A percentile compares a stretch with the other conserved stretches of the same genome.
phyloP scores from a whole-genome alignment of 352 stramenopile genomes.

The Phytopythium ostracodes region DNA sequence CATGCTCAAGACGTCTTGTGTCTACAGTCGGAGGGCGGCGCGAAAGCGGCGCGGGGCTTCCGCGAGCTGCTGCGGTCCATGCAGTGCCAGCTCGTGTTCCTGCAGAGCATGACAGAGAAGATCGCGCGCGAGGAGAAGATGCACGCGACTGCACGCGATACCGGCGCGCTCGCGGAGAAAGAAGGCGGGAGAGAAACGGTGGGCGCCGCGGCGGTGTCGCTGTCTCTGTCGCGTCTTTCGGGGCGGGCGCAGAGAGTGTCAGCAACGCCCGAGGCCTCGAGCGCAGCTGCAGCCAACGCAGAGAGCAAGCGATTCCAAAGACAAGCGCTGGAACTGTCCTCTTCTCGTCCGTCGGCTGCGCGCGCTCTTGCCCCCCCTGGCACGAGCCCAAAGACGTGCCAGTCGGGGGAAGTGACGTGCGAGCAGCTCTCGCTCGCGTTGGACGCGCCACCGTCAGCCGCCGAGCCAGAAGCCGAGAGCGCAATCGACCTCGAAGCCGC shows the following conservation, averaged over 20 bases:
- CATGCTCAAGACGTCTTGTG: not conserved
- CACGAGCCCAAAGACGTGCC: not conserved
- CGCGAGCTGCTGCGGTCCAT: conserved; percentile 8
- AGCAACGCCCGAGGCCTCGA: too few species aligned
- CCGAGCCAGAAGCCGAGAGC: conserved; percentile 3
- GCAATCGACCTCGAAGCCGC: not conserved
- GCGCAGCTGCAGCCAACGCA: too few species aligned
- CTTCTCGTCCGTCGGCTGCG: not conserved
- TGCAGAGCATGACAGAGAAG: conserved; percentile 3
- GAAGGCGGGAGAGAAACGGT: not conserved
- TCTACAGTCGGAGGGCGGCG: not conserved
- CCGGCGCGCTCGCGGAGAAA: not conserved
- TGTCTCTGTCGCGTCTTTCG: too few species aligned
- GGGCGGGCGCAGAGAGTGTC: too few species aligned
- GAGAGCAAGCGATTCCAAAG: too few species aligned
- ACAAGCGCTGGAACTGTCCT: too few species aligned
- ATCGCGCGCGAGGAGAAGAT: conserved; percentile 3
- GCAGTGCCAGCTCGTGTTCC: conserved; percentile 7
- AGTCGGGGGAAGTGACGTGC: not conserved
- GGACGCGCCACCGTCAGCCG: not conserved
- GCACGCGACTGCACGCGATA: not conserved
- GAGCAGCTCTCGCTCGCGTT: not conserved
- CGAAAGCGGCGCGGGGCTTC: not conserved
- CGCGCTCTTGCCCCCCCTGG: not conserved
- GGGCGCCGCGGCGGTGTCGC: not conserved